These are phyloP conservation scores for Talaromyces thailandensis DNA, from an alignment of 495 filamentous ascomycete species.

Conservation along the genomic window DNA sequence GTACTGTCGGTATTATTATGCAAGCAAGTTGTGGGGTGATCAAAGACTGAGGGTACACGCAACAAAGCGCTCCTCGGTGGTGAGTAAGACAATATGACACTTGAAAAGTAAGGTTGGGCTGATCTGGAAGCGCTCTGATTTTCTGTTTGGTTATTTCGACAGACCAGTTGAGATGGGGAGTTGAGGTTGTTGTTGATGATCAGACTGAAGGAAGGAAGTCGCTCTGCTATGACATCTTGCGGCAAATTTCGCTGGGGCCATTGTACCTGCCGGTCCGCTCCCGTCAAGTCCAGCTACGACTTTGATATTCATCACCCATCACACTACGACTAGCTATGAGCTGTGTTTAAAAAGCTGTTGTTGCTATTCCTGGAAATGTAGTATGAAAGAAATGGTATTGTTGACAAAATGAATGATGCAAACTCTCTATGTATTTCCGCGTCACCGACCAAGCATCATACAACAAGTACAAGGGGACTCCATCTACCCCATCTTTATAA, in stretches of 20 bases:
- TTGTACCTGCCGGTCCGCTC: background rate
- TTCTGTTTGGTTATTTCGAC: background rate
- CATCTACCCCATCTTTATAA: background rate
- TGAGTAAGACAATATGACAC: background rate
- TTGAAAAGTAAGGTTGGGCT: background rate
- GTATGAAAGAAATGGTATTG: background rate
- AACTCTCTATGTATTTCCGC: background rate
- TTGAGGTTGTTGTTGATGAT: background rate
- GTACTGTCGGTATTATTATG: background rate
- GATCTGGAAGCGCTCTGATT: background rate
- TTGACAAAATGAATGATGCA: slow-evolving; percentile 1
- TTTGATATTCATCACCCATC: background rate
- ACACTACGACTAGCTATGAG: background rate
- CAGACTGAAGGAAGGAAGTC: background rate
- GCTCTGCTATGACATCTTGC: background rate
- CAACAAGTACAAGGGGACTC: slow-evolving; percentile 3
- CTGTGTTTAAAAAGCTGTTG: background rate
- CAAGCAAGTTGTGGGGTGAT: slow-evolving; percentile 1
- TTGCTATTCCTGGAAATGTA: background rate
- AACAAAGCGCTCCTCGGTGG: slow-evolving; percentile 2
- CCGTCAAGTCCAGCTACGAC: too few species aligned
- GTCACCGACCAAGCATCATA: background rate
- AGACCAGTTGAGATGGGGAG: background rate
- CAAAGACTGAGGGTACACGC: background rate
- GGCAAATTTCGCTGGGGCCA: background rate